Base-by-base conservation (phyloP, 2,329 filamentous ascomycete genomes). In the Didymella pomorum region DNA sequence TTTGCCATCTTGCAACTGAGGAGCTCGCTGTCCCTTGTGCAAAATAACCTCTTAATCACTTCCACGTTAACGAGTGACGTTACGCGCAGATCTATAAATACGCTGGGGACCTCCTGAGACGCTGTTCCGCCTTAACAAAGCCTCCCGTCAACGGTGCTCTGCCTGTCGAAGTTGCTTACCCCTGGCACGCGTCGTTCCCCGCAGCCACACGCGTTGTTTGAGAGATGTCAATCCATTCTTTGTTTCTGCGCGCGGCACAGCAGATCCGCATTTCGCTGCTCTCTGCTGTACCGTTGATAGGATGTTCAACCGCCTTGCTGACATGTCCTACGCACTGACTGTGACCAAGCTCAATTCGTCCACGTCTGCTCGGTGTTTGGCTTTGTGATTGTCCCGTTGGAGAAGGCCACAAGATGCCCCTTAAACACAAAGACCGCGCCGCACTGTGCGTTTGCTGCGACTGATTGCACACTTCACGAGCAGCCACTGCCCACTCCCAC, bases 251-350 rank as follows among this genome's bases (percentile, higher is more conserved):
- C 39, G 16, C 56, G 49, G 56, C 56, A 50, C 23, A 41, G 49
- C 49, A 53, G 45, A 58, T 58, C 45, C 21, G 50, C 56, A 58
- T 58, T 50, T 53, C 50, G 54, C 50, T 58, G 31, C 25, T 20
- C 45, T 48, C 50, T 56, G 58, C 58, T 26, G 58, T 51, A 52
- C 58, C 59, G 50, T 50, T 37, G 52, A 62, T 53, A 61, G 58
- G 58, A 53, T 50, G 31, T 29, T 42, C 47, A 47, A 37, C 43
- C 50, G 65, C 61, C 56, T 65, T 65, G 66, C 66, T 68, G 61
- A 70, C 66, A 68, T 47, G 67, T 54, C 50, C 51, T 35, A 53
- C 45, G 54, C 55, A 61, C 66, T 68, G 66, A 61, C 25, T 12
- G 50, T 46, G 50, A 50, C 56, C 56, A 58, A 31, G 31, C 50